These are phyloP conservation scores for Ballota nigra DNA, from an alignment of 257 asterid genomes.

Conservation along the genomic window DNA sequence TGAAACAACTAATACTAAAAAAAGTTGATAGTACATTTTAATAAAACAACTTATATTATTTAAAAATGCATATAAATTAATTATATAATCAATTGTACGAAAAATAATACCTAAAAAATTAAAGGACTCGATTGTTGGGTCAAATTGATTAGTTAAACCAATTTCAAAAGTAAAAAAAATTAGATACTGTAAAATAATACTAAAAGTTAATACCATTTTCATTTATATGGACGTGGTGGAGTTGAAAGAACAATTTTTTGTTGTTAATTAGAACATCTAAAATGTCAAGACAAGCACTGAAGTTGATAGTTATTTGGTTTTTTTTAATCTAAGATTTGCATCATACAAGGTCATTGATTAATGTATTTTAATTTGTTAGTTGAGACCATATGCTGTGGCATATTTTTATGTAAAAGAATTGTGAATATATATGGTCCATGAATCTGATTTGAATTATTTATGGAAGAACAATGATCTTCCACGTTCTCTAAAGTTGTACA, in stretches of 20 bases:
- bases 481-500: background rate
- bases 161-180: too few relatives aligned
- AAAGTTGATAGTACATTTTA: too few relatives aligned
- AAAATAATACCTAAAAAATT: background rate
- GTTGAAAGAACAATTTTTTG: background rate
- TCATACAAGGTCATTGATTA: background rate
- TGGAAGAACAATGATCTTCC: conserved; percentile 19
- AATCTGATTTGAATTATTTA: background rate
- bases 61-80: too few relatives aligned
- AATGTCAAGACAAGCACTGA: background rate
- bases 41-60: too few relatives aligned
- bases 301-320: background rate
- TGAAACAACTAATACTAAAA: too few relatives aligned
- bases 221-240: background rate
- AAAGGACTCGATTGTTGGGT: background rate
- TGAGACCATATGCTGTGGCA: too few relatives aligned
- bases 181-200: too few relatives aligned
- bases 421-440: too few relatives aligned
- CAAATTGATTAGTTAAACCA: background rate
- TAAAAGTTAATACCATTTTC: background rate
- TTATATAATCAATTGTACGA: too few relatives aligned
- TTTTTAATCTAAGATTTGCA: background rate
- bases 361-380: conserved; percentile 12
- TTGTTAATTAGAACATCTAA: background rate
- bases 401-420: background rate